Evolutionary conservation across 1,139 yeast genomes (phyloP).

Genomic region (Tardiomyces blankii): DNA sequence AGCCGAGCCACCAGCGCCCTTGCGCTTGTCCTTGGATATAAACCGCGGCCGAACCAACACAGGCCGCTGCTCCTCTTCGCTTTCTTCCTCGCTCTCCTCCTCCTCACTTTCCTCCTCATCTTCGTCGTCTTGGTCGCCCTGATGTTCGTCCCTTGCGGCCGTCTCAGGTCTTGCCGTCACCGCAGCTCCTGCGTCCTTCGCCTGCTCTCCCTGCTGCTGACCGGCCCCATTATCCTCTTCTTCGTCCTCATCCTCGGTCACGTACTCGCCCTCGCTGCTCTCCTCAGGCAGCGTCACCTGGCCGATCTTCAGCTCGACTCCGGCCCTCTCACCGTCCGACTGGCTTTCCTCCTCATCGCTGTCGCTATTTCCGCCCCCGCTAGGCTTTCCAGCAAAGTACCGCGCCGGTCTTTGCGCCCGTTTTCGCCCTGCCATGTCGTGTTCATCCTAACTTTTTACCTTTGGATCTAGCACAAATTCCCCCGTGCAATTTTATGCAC

Average conservation of each 20-base stretch:
- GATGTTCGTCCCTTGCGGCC: background rate
- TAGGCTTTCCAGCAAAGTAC: slow-evolving; percentile 17
- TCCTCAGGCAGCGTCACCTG: slow-evolving; percentile 2
- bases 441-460: too few relatives aligned
- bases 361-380: slow-evolving; percentile 5
- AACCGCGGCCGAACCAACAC: slow-evolving; percentile 16
- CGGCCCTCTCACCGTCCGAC: slow-evolving; percentile 4
- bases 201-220: too few relatives aligned
- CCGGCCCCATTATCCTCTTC: too few relatives aligned
- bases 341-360: slow-evolving; percentile 2
- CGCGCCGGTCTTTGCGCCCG: slow-evolving; percentile 5
- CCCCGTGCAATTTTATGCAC: too few relatives aligned
- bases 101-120: slow-evolving; percentile 6
- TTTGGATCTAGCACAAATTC: too few relatives aligned
- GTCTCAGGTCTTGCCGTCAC: background rate
- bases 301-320: background rate
- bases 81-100: slow-evolving; percentile 5
- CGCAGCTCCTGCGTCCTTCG: too few relatives aligned
- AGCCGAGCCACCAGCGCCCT: background rate
- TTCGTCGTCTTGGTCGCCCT: slow-evolving; percentile 3
- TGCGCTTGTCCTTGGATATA: background rate
- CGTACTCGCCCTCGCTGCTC: slow-evolving; percentile 2
- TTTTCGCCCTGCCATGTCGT: slow-evolving; percentile 1
- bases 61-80: slow-evolving; percentile 8
- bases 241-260: slow-evolving; percentile 7